A percentile compares a stretch with the other conserved stretches of the same genome.
Conservation (phyloP, 192 early-diverging fungal species). For the Coemansia sp. region DNA sequence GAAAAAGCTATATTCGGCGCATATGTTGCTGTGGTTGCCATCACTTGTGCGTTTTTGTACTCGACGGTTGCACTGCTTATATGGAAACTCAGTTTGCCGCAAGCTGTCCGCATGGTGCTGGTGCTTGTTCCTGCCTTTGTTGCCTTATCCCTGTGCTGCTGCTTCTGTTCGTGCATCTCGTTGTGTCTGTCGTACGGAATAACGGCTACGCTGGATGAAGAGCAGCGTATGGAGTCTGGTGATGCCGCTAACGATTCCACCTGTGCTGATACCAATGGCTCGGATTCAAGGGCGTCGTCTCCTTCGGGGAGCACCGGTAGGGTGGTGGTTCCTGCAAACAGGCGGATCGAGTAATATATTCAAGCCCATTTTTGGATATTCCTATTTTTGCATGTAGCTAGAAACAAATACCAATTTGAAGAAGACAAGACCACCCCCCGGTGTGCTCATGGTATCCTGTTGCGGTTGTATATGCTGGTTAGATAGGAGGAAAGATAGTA, state of each 20-base stretch:
- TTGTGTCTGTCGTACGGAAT: slow-evolving; percentile 43
- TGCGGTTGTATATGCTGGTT: slow-evolving; percentile 18
- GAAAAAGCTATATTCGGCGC: slow-evolving; percentile 33
- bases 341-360: slow-evolving; percentile 33
- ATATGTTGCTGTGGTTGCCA: slow-evolving; percentile 53
- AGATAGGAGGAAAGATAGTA: slow-evolving; percentile 21
- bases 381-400: no score
- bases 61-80: slow-evolving; percentile 59
- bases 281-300: slow-evolving; percentile 2
- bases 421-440: no score
- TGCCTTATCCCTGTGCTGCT: slow-evolving; percentile 41
- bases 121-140: slow-evolving; percentile 72
- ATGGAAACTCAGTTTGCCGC: slow-evolving; percentile 51
- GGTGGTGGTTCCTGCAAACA: slow-evolving; percentile 18
- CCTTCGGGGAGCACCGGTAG: background rate
- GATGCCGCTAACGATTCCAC: background rate
- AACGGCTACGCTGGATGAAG: slow-evolving; percentile 38
- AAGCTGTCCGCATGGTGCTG: slow-evolving; percentile 55
- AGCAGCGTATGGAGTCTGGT: slow-evolving; percentile 13
- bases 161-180: slow-evolving; percentile 43
- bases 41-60: slow-evolving; percentile 48
- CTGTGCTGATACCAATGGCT: background rate
- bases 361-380: no score
- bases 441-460: background rate
- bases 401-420: no score